Percentiles rank a stretch among this genome's conserved stretches.
Conservation (phyloP, 2,329 filamentous ascomycete species). For the Ilyonectria mors-panacis region DNA sequence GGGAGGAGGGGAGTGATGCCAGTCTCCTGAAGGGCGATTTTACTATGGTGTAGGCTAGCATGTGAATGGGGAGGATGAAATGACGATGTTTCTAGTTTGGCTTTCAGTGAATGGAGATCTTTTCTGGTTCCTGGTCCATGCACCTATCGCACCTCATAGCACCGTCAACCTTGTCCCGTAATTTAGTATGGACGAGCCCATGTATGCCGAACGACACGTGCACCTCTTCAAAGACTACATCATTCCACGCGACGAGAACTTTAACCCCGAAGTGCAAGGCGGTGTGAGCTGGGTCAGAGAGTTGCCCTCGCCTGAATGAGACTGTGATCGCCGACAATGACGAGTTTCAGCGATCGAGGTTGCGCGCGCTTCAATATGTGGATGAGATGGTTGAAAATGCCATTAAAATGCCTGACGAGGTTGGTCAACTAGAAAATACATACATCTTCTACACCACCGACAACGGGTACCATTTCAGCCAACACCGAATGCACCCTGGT, state of each 20-base stretch:
- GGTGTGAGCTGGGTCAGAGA: constrained; percentile 61
- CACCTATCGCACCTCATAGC: constrained; percentile 59
- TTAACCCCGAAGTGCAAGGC: constrained; percentile 68
- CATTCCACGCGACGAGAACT: constrained; percentile 74
- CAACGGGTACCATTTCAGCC: too few species aligned
- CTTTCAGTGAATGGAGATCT: too few species aligned
- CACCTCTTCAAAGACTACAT: constrained; percentile 71
- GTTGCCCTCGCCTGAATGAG: constrained; percentile 52
- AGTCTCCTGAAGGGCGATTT: too few species aligned
- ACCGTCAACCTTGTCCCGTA: constrained; percentile 38
- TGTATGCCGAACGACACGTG: constrained; percentile 66
- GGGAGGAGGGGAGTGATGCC: too few species aligned
- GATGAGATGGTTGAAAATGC: constrained; percentile 57
- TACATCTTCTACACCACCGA: too few species aligned
- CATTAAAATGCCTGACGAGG: too few species aligned
- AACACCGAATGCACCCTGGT: too few species aligned
- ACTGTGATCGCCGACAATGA: constrained; percentile 54
- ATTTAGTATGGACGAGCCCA: constrained; percentile 6
- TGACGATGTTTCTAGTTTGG: too few species aligned
- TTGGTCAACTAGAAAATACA: too few species aligned
- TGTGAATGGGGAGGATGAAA: too few species aligned
- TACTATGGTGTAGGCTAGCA: too few species aligned
- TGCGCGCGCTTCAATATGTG: constrained; percentile 60
- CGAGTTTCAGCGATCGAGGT: constrained; percentile 57
- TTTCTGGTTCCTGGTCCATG: constrained; percentile 58